These are phyloP conservation scores for Phyllosticta citrichinensis DNA, from an alignment of 2,329 filamentous ascomycete species.

Conservation along the genomic window DNA sequence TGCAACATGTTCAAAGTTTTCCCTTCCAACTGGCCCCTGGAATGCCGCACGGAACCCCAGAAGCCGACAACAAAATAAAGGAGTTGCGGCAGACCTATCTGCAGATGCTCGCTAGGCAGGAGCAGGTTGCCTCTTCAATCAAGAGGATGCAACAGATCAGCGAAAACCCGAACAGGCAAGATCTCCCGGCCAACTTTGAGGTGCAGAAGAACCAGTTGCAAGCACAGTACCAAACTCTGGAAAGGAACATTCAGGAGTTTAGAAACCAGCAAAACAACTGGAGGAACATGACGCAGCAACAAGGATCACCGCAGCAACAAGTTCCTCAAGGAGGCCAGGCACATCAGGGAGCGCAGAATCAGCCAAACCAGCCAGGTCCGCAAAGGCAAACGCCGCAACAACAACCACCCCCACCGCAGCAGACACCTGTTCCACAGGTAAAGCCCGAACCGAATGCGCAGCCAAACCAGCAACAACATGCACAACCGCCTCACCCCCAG, in stretches of 20 bases:
- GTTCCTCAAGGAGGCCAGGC: conserved; percentile 6
- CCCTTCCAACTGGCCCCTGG: conserved; percentile 23
- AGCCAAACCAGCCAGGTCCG: neutral
- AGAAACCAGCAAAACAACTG: conserved; percentile 23
- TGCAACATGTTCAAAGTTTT: conserved; percentile 28
- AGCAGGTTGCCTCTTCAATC: conserved; percentile 19
- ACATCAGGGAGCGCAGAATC: conserved; percentile 12
- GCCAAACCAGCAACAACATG: neutral
- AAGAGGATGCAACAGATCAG: conserved; percentile 19
- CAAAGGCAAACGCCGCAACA: conserved; percentile 17
- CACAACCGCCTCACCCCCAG: conserved; percentile 17
- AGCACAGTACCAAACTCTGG: conserved; percentile 21
- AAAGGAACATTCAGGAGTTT: conserved; percentile 26
- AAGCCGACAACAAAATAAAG: conserved; percentile 26
- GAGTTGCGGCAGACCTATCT: conserved; percentile 26
- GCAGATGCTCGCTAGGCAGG: conserved; percentile 24
- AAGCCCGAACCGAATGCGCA: conserved; percentile 25
- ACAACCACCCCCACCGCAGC: conserved; percentile 2
- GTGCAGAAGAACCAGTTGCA: conserved; percentile 20
- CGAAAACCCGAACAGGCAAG: conserved; percentile 22
- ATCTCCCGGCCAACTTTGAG: conserved; percentile 22
- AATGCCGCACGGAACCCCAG: conserved; percentile 22
- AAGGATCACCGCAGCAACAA: conserved; percentile 15
- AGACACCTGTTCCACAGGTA: conserved; percentile 23
- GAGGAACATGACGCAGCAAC: conserved; percentile 15